phyloP scores from a whole-genome alignment of 2,329 filamentous ascomycete species.

The Diaporthe ilicicola region DNA sequence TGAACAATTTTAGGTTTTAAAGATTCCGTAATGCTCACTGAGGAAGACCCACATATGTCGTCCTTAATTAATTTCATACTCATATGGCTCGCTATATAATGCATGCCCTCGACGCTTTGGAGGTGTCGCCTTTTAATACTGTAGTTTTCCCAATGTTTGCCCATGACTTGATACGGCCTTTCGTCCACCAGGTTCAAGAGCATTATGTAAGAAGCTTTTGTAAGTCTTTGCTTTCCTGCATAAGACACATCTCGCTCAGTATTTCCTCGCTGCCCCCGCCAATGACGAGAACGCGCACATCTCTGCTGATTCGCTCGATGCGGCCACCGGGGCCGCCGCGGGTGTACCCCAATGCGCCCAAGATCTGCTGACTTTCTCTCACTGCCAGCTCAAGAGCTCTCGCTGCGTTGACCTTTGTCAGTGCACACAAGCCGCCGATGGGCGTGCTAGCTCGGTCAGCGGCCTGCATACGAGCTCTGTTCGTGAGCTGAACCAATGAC shows the following conservation, averaged over 20 bases:
- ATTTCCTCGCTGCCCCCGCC: slow-evolving; percentile 58
- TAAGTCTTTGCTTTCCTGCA: slow-evolving; percentile 7
- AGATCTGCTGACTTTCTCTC: slow-evolving; percentile 55
- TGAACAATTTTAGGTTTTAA: too few relatives aligned
- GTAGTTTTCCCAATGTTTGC: too few relatives aligned
- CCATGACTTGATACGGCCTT: neutral
- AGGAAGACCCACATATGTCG: too few relatives aligned
- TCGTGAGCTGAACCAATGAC: neutral
- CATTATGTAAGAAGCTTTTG: neutral
- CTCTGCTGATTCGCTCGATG: slow-evolving; percentile 53
- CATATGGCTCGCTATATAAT: too few relatives aligned
- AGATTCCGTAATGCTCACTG: too few relatives aligned
- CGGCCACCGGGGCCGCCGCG: slow-evolving; percentile 42
- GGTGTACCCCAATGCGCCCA: slow-evolving; percentile 55
- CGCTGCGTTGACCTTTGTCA: slow-evolving; percentile 6
- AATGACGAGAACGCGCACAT: slow-evolving; percentile 55
- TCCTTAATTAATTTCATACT: too few relatives aligned
- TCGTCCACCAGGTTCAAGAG: neutral
- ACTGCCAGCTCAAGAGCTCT: slow-evolving; percentile 41
- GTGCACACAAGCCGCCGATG: neutral
- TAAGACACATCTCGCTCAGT: slow-evolving; percentile 44
- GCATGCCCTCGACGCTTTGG: too few relatives aligned
- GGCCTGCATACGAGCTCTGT: neutral
- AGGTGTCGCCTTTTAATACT: too few relatives aligned
- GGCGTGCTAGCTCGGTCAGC: neutral